phyloP scores from a whole-genome alignment of 768 basidiomycete genomes.

The Amanita polypyramis region DNA sequence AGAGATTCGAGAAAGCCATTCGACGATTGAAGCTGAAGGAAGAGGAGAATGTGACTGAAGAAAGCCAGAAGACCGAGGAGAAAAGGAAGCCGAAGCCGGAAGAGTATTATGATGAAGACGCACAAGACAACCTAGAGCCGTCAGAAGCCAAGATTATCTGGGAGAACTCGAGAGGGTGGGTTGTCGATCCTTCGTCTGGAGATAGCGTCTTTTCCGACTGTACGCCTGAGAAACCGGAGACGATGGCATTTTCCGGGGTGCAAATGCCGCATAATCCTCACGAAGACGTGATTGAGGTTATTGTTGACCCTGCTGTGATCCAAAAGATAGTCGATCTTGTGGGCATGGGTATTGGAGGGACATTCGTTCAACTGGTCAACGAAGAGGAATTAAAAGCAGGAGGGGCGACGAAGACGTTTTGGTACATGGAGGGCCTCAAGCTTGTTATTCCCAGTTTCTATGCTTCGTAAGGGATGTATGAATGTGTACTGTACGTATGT shows the following conservation, averaged over 20 bases:
- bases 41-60: not conserved
- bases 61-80: not conserved
- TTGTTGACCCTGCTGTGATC: conserved; percentile 36
- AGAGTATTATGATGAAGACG: conserved; percentile 4
- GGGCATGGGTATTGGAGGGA: conserved; percentile 55
- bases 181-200: conserved; percentile 16
- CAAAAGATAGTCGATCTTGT: conserved; percentile 39
- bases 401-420: conserved; percentile 22
- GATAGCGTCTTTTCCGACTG: conserved; percentile 11
- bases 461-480: conserved; percentile 11
- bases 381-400: conserved; percentile 19
- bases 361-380: conserved; percentile 60
- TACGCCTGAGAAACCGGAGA: conserved; percentile 19
- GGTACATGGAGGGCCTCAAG: conserved; percentile 34
- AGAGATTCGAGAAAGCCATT: conserved; percentile 1
- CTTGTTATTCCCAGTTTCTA: conserved; percentile 29
- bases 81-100: not conserved
- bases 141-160: conserved; percentile 25
- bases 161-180: conserved; percentile 21
- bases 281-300: conserved; percentile 48
- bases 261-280: conserved; percentile 36
- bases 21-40: not conserved
- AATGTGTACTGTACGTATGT: not conserved
- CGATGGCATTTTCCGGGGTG: conserved; percentile 2
- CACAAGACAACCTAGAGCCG: conserved; percentile 23